phyloP scores from a whole-genome alignment of 768 basidiomycete species.

The Tulasnella sp. region DNA sequence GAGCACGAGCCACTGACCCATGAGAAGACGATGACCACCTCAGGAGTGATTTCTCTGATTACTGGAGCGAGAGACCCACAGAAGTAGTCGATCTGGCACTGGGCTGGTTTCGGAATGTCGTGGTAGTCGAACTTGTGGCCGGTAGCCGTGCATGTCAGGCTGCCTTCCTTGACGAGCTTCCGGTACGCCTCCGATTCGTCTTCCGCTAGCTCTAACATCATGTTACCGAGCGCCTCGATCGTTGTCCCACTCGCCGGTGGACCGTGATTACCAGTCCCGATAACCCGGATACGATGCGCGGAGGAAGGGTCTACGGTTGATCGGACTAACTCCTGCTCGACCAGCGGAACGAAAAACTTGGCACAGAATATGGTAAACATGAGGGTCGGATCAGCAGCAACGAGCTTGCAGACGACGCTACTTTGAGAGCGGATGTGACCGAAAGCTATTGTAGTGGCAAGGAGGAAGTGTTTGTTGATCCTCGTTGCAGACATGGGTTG shows the following conservation, averaged over 20 bases:
- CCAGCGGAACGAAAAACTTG: neutral
- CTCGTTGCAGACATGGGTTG: too few relatives aligned
- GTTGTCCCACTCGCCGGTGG: neutral
- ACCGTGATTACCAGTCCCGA: neutral
- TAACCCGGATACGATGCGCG: neutral
- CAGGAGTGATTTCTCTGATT: constrained; percentile 2
- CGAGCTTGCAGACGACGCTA: neutral
- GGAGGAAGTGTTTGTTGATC: constrained; percentile 4
- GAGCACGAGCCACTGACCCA: neutral
- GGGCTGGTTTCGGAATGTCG: neutral
- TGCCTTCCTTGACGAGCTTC: neutral
- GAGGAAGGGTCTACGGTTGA: neutral
- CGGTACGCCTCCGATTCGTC: neutral
- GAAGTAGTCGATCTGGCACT: constrained; percentile 2
- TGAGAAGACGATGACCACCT: neutral
- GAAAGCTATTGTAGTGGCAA: neutral
- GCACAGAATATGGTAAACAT: neutral
- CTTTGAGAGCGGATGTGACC: neutral
- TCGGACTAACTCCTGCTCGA: neutral
- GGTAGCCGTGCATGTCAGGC: neutral
- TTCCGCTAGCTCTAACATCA: neutral
- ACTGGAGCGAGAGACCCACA: neutral
- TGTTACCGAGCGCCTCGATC: neutral
- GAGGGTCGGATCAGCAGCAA: neutral
- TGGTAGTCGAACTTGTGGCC: neutral